phyloP scores from a whole-genome alignment of 371 early-diverging fungal species.

The Fennellomyces sp. region DNA sequence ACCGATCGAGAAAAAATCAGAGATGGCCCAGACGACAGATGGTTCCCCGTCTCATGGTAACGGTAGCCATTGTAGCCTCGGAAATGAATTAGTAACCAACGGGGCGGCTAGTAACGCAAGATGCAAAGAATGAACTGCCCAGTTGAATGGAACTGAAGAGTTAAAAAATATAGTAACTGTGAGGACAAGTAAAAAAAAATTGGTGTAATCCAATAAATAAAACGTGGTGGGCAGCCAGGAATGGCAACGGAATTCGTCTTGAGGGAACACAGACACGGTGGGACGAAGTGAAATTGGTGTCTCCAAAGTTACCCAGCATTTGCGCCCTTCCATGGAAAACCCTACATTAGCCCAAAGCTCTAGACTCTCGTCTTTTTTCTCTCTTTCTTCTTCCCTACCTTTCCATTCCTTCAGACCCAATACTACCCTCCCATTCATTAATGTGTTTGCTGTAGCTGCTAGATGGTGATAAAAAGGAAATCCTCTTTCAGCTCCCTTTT shows the following conservation, averaged over 20 bases:
- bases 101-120: too few species aligned
- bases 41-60: neutral
- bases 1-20: conserved; percentile 1
- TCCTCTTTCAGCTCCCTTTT: conserved; percentile 9
- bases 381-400: neutral
- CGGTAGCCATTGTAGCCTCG: too few species aligned
- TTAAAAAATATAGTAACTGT: too few species aligned
- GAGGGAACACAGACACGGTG: conserved; percentile 17
- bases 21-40: neutral
- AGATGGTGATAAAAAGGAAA: conserved; percentile 21
- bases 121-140: too few species aligned
- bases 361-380: conserved; percentile 12
- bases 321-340: conserved; percentile 1
- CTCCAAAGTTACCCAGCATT: conserved; percentile 5
- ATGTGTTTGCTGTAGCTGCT: conserved; percentile 9
- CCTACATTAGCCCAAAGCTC: neutral
- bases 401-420: conserved; percentile 11
- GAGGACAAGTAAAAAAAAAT: too few species aligned
- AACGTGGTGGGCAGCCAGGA: conserved; percentile 19
- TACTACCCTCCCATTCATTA: conserved; percentile 11
- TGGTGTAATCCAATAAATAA: too few species aligned
- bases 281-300: conserved; percentile 21
- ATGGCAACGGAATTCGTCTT: conserved; percentile 13
- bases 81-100: too few species aligned
- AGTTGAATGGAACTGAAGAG: too few species aligned